Evolutionary conservation across 1,284 basidiomycete genomes (phyloP).

Genomic region (Naganishia liquefaciens): DNA sequence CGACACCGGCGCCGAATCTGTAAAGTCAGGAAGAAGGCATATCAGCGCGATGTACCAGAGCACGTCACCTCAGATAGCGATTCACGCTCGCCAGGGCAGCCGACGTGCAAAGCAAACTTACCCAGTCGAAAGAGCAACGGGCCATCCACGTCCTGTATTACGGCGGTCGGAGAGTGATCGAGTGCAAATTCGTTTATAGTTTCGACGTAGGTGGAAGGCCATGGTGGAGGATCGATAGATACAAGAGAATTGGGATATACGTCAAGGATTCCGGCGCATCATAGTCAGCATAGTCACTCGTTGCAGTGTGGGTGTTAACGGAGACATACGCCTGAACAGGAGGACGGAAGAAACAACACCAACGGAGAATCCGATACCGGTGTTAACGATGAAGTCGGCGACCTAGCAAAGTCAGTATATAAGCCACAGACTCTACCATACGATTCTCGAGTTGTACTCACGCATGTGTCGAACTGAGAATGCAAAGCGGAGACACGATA

Average conservation of each 20-base stretch:
- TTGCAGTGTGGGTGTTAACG: neutral
- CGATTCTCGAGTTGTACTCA: conserved; percentile 58
- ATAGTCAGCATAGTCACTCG: neutral
- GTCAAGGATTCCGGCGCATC: neutral
- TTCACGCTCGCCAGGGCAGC: no score
- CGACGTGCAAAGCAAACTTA: conserved; percentile 62
- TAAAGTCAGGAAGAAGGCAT: conserved; percentile 31
- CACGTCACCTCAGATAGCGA: neutral
- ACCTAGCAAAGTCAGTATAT: conserved; percentile 44
- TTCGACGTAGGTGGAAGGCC: neutral
- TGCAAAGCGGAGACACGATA: conserved; percentile 18
- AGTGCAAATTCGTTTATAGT: neutral
- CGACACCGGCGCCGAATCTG: conserved; percentile 64
- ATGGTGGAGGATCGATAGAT: neutral
- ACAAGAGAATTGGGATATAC: neutral
- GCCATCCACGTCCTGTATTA: conserved; percentile 86
- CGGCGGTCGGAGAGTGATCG: neutral
- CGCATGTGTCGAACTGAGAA: conserved; percentile 84
- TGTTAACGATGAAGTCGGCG: conserved; percentile 60
- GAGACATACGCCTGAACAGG: conserved; percentile 84
- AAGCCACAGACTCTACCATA: conserved; percentile 15
- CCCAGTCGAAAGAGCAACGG: conserved; percentile 87
- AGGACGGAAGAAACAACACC: conserved; percentile 93
- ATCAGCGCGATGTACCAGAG: conserved; percentile 44
- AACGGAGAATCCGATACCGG: conserved; percentile 89